Conservation (phyloP, 192 early-diverging fungal genomes). For the Cetraspora pellucida region DNA sequence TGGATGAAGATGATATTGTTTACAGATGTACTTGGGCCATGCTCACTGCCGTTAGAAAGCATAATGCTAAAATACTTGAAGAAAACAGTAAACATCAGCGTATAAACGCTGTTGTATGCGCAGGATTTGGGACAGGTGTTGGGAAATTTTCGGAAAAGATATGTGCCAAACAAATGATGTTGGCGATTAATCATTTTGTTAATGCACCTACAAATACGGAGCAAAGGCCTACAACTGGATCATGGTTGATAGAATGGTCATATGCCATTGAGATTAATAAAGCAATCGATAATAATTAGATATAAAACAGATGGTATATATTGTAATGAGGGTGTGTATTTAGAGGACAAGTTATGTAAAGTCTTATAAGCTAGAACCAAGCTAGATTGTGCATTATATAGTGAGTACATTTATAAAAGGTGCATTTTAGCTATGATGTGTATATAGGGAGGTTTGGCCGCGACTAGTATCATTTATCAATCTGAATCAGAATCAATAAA, state of each 20-base stretch:
- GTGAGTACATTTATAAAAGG: no score
- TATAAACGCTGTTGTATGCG: constrained; percentile 30
- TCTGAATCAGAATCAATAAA: no score
- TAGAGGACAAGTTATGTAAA: no score
- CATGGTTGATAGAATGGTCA: constrained; percentile 6
- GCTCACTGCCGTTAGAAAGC: constrained; percentile 19
- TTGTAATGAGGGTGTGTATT: no score
- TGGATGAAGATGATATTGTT: constrained; percentile 31
- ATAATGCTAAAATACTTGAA: constrained; percentile 10
- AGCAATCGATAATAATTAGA: no score
- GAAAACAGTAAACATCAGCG: constrained; percentile 5
- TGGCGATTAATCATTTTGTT: constrained; percentile 32
- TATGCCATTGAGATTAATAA: background rate
- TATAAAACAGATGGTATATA: no score
- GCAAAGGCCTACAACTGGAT: no score
- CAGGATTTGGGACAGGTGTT: constrained; percentile 36
- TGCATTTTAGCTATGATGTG: no score
- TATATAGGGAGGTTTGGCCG: no score
- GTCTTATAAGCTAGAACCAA: no score
- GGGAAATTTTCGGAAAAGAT: constrained; percentile 10
- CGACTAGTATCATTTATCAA: no score
- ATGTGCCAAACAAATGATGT: constrained; percentile 36
- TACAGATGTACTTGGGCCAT: constrained; percentile 37
- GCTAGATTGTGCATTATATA: no score
- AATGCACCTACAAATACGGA: constrained; percentile 19